Evolutionary conservation across 345 rosid species (phyloP), one percentile per base, ranked within the genome.

Genomic region (Toxicodendron radicans): DNA sequence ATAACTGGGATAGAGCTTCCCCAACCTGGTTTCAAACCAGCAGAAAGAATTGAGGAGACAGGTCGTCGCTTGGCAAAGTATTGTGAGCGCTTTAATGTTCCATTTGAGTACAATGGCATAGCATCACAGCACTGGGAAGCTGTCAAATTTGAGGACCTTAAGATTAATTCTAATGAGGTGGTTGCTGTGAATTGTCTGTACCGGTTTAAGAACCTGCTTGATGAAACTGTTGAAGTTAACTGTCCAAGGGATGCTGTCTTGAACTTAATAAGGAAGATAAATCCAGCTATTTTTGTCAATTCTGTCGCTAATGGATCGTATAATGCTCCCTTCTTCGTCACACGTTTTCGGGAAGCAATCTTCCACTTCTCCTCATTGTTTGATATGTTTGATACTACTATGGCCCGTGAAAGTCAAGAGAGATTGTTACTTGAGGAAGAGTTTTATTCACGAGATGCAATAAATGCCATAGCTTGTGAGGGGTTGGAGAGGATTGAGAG

Each of bases 1-100:
- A 85, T 95, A 21, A 95, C 98, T 0, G 99, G 98, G 48, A 88
- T 95, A 48, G 99, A 95, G 76, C 66, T 90, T 70, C 98, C 99
- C 20, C 88, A 85, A 21, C 78, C 82, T 7, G 97, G 99, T 57
- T 79, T 90, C 71, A 85, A 90, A 20, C 98, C 97, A 7, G 75
- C 88, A 9, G 91, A 90, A 73, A 82, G 85, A 62, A 82, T 90
- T 38, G 87, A 86, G 66, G 97, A 88, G 77, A 90, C 97, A 1
- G 97, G 99, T 41, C 82, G 83, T 18, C 90, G 90, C 43, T 77
- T 95, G 32, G 82, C 80, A 16, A 84, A 75, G 35, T 93, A 91
- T 73, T 95, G 99, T 51, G 77, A 87, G 74, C 87, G 91, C 52
- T 92, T 91, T 70, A 79, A 80, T 4, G 90, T 95, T 54, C 93